A percentile compares a stretch with the other conserved stretches of the same genome.
Conservation (phyloP, 2,329 filamentous ascomycete species). For the Fusarium pseudonygamai region DNA sequence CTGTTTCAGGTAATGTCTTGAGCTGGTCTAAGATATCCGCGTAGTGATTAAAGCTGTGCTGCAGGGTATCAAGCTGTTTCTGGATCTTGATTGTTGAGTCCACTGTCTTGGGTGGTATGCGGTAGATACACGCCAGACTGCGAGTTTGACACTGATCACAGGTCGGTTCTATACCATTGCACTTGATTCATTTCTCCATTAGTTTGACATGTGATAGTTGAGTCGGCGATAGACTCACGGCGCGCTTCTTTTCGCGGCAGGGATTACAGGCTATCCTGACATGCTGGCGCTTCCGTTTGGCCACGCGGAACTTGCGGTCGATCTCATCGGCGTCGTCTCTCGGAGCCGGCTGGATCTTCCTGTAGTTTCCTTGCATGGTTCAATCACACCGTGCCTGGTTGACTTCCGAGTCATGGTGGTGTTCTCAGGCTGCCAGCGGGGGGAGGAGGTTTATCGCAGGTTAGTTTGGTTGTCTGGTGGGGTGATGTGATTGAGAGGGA, state of each 20-base stretch:
- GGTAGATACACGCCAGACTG: background rate
- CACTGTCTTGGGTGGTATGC: constrained; percentile 5
- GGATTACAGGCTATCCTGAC: constrained; percentile 16
- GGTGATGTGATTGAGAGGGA: background rate
- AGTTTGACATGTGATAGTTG: background rate
- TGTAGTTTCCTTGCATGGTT: constrained; percentile 4
- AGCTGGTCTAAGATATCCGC: background rate
- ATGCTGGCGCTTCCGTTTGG: constrained; percentile 1
- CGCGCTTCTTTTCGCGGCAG: constrained; percentile 13
- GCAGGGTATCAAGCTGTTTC: constrained; percentile 4
- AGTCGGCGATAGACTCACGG: background rate
- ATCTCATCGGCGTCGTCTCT: background rate
- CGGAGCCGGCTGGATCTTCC: constrained; percentile 4
- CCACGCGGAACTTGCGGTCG: background rate
- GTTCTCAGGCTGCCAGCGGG: background rate
- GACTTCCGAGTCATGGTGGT: background rate
- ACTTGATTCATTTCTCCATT: background rate
- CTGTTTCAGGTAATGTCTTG: background rate
- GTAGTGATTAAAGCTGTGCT: background rate
- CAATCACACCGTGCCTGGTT: background rate
- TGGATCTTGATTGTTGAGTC: constrained; percentile 5
- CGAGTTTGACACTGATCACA: constrained; percentile 10
- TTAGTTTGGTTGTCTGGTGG: background rate
- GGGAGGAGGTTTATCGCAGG: background rate
- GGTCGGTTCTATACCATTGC: background rate